Evolutionary conservation across 73 alveolate species (phyloP), one percentile per base, ranked within the genome.

Genomic region (Paramecium biaurelia): DNA sequence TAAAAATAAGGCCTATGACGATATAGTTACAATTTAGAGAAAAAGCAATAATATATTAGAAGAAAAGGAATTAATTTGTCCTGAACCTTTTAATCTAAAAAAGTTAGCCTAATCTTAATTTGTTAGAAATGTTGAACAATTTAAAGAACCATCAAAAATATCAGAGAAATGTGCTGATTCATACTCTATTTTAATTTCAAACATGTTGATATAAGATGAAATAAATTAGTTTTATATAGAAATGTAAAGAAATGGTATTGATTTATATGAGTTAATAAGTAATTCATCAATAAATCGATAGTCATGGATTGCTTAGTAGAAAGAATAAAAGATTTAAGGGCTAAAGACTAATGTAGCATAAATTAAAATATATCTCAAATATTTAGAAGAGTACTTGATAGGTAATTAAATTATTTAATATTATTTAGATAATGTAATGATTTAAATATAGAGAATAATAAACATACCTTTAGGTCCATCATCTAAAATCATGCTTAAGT

Each of bases 101-200:
- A 74, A 37, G 28, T 74, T 74, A 41, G 87, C 87, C 2, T 37
- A 32, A 74, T 74, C 87, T 12, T 34, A 74, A 74, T 10, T 74
- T 15, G 57, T 74, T 10, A 74, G 87, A 41, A 34, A 21, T 37
- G 24, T 34, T 18, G 87, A 74, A 37, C 34, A 21, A 6, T 9
- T 34, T 8, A 34, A 41, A 37, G 68, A 37, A 5, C 32, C 34
- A 6, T 12, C 26, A 9, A 28, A 28, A 9, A 37, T 74, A 41
- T 74, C 87, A 0, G 87, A 74, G 18, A 74, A 74, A 41, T 74
- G 32, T 34, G 87, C 87, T 34, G 87, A 74, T 74, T 74, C 87
- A 34, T 74, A 74, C 21, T 21, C 87, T n/a, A 74, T 74, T 5
- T 11, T 74, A 8, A 74, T 74, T 34, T 74, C 87, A 2, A 74